Percentiles rank a stretch among this genome's conserved stretches.
phyloP scores from a whole-genome alignment of 1,139 yeast species.

The Hemisphaericaspora xylanilytica region DNA sequence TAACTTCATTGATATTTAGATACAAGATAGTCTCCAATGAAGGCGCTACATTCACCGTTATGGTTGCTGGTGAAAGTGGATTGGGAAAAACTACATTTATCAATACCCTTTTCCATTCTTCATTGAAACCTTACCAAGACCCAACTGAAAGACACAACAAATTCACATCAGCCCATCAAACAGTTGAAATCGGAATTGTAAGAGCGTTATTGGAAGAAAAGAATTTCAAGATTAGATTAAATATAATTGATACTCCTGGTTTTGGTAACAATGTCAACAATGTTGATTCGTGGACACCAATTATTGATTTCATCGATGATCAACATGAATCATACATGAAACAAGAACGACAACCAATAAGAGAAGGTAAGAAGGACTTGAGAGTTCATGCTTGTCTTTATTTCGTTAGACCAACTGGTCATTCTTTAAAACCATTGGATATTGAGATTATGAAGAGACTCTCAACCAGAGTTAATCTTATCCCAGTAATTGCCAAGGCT shows the following conservation, averaged over 20 bases:
- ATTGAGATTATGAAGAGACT: constrained; percentile 79
- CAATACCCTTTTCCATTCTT: constrained; percentile 83
- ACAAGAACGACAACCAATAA: constrained; percentile 92
- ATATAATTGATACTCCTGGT: constrained; percentile 95
- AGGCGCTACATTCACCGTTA: constrained; percentile 87
- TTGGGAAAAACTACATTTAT: constrained; percentile 91
- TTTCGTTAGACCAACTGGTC: constrained; percentile 96
- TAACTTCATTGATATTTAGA: constrained; percentile 27
- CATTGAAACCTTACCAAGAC: constrained; percentile 63
- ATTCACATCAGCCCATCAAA: constrained; percentile 65
- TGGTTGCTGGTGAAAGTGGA: constrained; percentile 97
- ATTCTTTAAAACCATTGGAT: constrained; percentile 89
- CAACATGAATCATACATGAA: constrained; percentile 94
- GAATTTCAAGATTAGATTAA: constrained; percentile 79
- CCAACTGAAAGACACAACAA: constrained; percentile 65
- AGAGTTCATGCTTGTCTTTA: constrained; percentile 95
- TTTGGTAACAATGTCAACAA: constrained; percentile 96
- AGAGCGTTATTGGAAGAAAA: constrained; percentile 93
- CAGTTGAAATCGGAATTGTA: constrained; percentile 86
- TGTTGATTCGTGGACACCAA: constrained; percentile 89
- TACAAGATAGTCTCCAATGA: constrained; percentile 85
- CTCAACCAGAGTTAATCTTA: constrained; percentile 61
- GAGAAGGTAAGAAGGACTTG: constrained; percentile 69
- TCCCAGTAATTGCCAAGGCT: constrained; percentile 80
- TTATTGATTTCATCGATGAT: constrained; percentile 91